These are phyloP conservation scores for Hura crepitans DNA, from an alignment of 441 rosid species.

Conservation along the genomic window DNA sequence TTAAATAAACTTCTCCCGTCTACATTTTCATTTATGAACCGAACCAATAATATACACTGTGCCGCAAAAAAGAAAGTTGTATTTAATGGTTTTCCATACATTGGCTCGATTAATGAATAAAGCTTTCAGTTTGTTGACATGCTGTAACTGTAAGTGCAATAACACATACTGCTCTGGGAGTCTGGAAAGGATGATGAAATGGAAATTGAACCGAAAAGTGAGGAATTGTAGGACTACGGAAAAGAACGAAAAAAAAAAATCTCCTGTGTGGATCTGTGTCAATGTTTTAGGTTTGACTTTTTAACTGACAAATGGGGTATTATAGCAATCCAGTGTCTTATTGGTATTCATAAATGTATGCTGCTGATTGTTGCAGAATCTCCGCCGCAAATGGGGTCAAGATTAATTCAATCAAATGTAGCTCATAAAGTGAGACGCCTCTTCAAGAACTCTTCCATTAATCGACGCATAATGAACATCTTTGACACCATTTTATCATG, in stretches of 20 bases:
- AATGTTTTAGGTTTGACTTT: constrained; percentile 60
- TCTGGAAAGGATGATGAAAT: constrained; percentile 73
- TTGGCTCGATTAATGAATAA: no score
- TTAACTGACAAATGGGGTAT: no score
- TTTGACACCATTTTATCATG: constrained; percentile 87
- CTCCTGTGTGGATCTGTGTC: constrained; percentile 88
- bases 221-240: constrained; percentile 80
- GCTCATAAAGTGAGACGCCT: constrained; percentile 87
- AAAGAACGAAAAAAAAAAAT: constrained; percentile 66
- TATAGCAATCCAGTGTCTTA: no score
- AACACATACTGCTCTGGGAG: background rate
- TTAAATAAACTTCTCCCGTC: constrained; percentile 14
- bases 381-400: constrained; percentile 92
- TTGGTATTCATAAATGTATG: no score
- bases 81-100: no score
- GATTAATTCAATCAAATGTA: constrained; percentile 64
- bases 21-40: no score
- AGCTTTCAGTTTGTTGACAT: no score
- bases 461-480: constrained; percentile 93
- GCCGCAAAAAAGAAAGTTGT: no score
- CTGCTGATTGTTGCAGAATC: constrained; percentile 48
- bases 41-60: no score
- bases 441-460: constrained; percentile 88
- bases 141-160: background rate
- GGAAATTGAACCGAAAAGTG: constrained; percentile 87